phyloP scores from a whole-genome alignment of 768 basidiomycete genomes.

The Agrocybe pediades region DNA sequence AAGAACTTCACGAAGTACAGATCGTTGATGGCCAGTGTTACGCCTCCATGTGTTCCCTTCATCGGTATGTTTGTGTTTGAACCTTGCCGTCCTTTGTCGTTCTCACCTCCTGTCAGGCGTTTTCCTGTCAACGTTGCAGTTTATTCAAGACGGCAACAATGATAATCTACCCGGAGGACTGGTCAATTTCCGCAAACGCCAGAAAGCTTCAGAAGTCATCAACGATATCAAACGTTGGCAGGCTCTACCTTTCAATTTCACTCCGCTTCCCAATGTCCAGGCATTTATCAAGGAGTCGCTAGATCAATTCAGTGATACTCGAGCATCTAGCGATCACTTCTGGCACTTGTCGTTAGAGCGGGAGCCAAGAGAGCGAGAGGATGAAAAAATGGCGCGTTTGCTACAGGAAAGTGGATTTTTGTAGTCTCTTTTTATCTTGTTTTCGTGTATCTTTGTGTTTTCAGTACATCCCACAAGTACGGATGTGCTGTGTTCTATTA shows the following conservation, averaged over 20 bases:
- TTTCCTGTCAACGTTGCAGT: constrained; percentile 94
- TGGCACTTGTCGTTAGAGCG: constrained; percentile 86
- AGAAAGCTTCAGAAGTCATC: constrained; percentile 95
- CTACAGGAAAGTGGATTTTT: constrained; percentile 89
- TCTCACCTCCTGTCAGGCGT: constrained; percentile 58
- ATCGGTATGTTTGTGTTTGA: constrained; percentile 61
- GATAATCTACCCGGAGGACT: constrained; percentile 77
- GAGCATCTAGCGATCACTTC: constrained; percentile 72
- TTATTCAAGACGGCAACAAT: constrained; percentile 95
- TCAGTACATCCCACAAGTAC: constrained; percentile 10
- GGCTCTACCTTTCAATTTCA: constrained; percentile 85
- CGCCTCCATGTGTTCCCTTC: constrained; percentile 95
- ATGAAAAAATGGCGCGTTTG: constrained; percentile 93
- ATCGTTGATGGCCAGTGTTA: constrained; percentile 75
- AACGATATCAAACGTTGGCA: constrained; percentile 98
- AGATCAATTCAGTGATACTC: constrained; percentile 65
- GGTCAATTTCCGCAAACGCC: constrained; percentile 95
- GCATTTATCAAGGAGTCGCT: constrained; percentile 81
- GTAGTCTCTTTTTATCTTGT: constrained; percentile 33
- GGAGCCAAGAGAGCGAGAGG: constrained; percentile 93
- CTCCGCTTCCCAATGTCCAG: constrained; percentile 63
- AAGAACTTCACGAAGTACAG: constrained; percentile 95
- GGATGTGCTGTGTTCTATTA: constrained; percentile 12
- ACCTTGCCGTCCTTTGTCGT: constrained; percentile 10
- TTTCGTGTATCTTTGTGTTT: constrained; percentile 14